A percentile compares a stretch with the other conserved stretches of the same genome.
phyloP scores from a whole-genome alignment of 768 basidiomycete species.

The Scleroderma bovista region DNA sequence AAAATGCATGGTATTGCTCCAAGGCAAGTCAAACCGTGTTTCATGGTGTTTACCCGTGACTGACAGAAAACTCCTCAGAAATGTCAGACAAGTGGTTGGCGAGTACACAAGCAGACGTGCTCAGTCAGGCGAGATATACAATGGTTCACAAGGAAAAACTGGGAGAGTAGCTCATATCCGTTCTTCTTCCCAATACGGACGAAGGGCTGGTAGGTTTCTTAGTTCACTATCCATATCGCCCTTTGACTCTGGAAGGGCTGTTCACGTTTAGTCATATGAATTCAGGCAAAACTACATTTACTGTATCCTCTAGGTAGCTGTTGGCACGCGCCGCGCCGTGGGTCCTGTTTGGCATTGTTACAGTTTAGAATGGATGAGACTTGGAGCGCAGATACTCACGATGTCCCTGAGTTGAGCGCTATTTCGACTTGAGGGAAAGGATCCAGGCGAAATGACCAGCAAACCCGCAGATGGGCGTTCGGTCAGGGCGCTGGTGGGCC shows the following conservation, averaged over 20 bases:
- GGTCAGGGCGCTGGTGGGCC: slow-evolving; percentile 92
- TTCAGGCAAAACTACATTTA: too few species aligned
- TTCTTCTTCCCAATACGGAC: slow-evolving; percentile 14
- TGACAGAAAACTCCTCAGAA: slow-evolving; percentile 10
- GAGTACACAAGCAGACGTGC: slow-evolving; percentile 18
- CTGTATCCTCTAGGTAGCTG: too few species aligned
- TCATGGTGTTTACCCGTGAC: not conserved
- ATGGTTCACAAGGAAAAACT: slow-evolving; percentile 25
- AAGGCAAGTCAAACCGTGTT: slow-evolving; percentile 13
- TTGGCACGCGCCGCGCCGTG: too few species aligned
- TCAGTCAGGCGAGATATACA: slow-evolving; percentile 22
- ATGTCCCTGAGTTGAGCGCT: too few species aligned
- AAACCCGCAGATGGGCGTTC: slow-evolving; percentile 99
- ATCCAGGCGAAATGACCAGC: too few species aligned
- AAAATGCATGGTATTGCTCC: slow-evolving; percentile 26
- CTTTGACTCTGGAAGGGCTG: too few species aligned
- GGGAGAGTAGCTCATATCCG: slow-evolving; percentile 14
- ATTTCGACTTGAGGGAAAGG: too few species aligned
- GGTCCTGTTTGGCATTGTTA: too few species aligned
- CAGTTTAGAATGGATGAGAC: too few species aligned
- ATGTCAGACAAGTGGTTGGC: slow-evolving; percentile 21
- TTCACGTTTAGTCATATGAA: too few species aligned
- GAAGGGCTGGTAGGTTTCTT: slow-evolving; percentile 10
- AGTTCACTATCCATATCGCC: too few species aligned
- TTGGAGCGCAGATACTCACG: too few species aligned